These are phyloP conservation scores for Alternaria angustiovoidea DNA, from an alignment of 2,329 filamentous ascomycete genomes.

Conservation along the genomic window DNA sequence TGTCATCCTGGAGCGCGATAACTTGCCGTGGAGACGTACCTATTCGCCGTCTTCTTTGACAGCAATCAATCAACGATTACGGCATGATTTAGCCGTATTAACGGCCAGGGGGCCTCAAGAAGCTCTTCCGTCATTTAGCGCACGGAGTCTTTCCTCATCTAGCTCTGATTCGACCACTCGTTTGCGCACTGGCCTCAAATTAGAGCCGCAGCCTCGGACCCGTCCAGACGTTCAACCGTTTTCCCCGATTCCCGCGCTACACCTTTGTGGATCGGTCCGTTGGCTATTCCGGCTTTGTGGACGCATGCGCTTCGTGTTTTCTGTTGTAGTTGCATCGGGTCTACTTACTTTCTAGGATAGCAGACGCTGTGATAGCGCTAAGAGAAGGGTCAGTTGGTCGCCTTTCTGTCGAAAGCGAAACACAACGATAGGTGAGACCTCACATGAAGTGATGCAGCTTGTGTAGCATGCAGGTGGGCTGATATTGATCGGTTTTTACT, in stretches of 20 bases:
- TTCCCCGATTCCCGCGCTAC: slow-evolving; percentile 9
- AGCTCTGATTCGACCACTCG: slow-evolving; percentile 1
- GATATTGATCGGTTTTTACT: slow-evolving; percentile 9
- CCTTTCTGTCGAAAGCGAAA: background rate
- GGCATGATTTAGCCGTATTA: background rate
- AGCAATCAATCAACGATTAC: background rate
- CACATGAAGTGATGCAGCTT: slow-evolving; percentile 1
- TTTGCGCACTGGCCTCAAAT: background rate
- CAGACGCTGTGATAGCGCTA: background rate
- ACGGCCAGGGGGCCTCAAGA: background rate
- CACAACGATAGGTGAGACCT: slow-evolving; percentile 1
- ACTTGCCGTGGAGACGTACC: background rate
- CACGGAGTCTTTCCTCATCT: slow-evolving; percentile 3
- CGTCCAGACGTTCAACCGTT: slow-evolving; percentile 8
- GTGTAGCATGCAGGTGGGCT: slow-evolving; percentile 10
- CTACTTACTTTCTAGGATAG: slow-evolving; percentile 6
- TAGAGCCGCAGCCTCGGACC: slow-evolving; percentile 1
- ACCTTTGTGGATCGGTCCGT: slow-evolving; percentile 4
- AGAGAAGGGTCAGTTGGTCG: background rate
- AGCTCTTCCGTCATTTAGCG: background rate
- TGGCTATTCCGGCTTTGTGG: background rate
- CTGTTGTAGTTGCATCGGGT: slow-evolving; percentile 8
- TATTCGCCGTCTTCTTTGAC: background rate
- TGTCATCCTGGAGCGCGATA: slow-evolving; percentile 3
- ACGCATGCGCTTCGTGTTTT: background rate